Percentiles rank a stretch among this genome's conserved stretches.
These are phyloP conservation scores for Carallia pectinifolia DNA, from an alignment of 345 rosid species.

Conservation along the genomic window DNA sequence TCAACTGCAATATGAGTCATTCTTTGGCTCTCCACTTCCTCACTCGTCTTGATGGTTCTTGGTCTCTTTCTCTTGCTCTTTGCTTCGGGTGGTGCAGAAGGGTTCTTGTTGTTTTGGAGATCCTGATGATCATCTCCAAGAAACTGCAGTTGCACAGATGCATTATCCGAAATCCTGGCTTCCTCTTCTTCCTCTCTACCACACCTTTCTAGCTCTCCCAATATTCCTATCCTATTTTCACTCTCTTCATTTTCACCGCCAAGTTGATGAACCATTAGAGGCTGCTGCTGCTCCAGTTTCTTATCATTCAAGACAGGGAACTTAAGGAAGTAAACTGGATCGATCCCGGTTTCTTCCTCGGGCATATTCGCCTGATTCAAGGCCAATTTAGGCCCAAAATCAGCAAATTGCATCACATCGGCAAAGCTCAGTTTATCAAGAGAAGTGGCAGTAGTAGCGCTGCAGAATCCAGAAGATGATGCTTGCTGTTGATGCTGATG, in stretches of 20 bases:
- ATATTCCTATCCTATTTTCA: conserved; percentile 12
- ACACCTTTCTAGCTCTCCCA: conserved; percentile 20
- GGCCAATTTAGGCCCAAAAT: conserved; percentile 74
- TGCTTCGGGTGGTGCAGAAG: conserved; percentile 20
- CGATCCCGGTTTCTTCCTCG: conserved; percentile 62
- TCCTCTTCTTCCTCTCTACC: conserved; percentile 44
- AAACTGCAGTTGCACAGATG: conserved; percentile 54
- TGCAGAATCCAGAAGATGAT: conserved; percentile 39
- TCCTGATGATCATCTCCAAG: conserved; percentile 38
- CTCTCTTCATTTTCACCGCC: conserved; percentile 26
- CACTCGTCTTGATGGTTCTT: conserved; percentile 68
- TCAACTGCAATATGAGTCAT: conserved; percentile 96
- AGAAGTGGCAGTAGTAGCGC: conserved; percentile 33
- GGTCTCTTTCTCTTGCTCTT: conserved; percentile 84
- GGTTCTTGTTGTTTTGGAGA: conserved; percentile 31
- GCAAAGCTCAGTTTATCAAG: conserved; percentile 76
- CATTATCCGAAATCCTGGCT: conserved; percentile 49
- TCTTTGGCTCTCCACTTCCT: conserved; percentile 91
- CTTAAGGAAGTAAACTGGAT: conserved; percentile 84
- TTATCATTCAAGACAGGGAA: conserved; percentile 78
- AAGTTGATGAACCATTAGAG: conserved; percentile 29
- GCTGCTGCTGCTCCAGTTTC: conserved; percentile 25
- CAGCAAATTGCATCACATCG: conserved; percentile 92
- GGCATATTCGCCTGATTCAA: conserved; percentile 58
- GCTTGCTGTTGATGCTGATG: conserved; percentile 37